Conservation (phyloP, 768 basidiomycete genomes). For the Termitomyces sp. region DNA sequence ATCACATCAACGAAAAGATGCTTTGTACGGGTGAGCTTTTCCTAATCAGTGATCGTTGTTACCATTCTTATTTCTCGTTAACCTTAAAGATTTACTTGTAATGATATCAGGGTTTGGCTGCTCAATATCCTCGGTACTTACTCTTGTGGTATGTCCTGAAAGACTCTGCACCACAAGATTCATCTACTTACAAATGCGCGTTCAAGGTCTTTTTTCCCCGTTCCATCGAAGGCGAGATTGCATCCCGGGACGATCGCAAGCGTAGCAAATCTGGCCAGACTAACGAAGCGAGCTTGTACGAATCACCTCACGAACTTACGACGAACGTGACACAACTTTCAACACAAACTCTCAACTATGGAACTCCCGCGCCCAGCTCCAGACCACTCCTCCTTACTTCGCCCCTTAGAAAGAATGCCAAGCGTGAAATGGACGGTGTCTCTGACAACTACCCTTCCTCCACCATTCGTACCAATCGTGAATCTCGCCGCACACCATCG, state of each 20-base stretch:
- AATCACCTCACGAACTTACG: constrained; percentile 17
- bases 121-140: constrained; percentile 65
- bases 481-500: constrained; percentile 13
- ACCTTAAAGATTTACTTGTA: constrained; percentile 48
- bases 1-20: constrained; percentile 61
- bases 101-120: constrained; percentile 57
- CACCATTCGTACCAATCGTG: neutral
- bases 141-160: constrained; percentile 51
- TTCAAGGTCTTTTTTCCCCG: constrained; percentile 83
- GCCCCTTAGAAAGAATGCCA: constrained; percentile 25
- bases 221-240: constrained; percentile 62
- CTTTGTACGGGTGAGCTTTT: constrained; percentile 39
- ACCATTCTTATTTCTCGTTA: constrained; percentile 1
- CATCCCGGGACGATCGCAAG: constrained; percentile 40
- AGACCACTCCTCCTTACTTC: constrained; percentile 30
- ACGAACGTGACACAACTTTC: constrained; percentile 12
- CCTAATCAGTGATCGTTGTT: neutral
- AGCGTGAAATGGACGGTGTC: constrained; percentile 13
- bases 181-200: neutral
- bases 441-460: constrained; percentile 5
- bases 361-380: constrained; percentile 7
- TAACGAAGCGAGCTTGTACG: constrained; percentile 16
- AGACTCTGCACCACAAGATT: neutral
- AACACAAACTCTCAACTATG: constrained; percentile 7
- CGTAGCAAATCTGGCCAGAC: constrained; percentile 22